Evolutionary conservation across 495 filamentous ascomycete species (phyloP), one percentile per base, ranked within the genome.

Genomic region (Apiosordaria backusii): DNA sequence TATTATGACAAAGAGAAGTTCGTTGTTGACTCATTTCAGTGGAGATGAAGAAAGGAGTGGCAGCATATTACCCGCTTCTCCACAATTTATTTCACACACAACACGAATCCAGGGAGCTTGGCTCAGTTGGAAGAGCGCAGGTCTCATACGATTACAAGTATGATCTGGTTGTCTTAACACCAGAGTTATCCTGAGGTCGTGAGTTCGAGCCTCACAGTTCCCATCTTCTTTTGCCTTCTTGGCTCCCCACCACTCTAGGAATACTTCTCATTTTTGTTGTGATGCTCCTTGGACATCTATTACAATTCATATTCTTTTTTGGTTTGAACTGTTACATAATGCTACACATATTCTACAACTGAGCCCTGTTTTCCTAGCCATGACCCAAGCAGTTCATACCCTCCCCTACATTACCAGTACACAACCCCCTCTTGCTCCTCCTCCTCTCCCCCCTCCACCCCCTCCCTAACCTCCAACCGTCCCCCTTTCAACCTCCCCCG

Each of bases 401-500:
- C 35, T 2, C 9, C 5, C 35, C 19, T 57, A 26, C 18, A 24
- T 68, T 72, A 83, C 81, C 81, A 83, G 70, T 75, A 77, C n/a
- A 74, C 80, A 6, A 73, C 76, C 1, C 79, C 80, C 16, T 77
- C 76, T 18, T 54, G 9, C 52, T 68, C 72, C 55, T 72, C 63
- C n/a, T 50, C 65, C 65, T 35, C 71, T 65, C 71, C 73, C 65
- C 67, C 61, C 23, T 68, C 65, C 72, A 57, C 69, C 73, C 27
- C 68, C 74, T 23, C 66, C 68, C n/a, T 65, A 74, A 10, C 68
- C 75, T 55, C 19, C 19, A 57, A 92, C 91, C 62, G 92, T 66
- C 25, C 93, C 94, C 62, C 86, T 89, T 78, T 87, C 10, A 45
- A 45, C 35, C 35, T 92, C 81, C 87, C 86, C 82, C 91, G 87